phyloP scores from a whole-genome alignment of 768 basidiomycete genomes.

The Cystofilobasidium macerans region DNA sequence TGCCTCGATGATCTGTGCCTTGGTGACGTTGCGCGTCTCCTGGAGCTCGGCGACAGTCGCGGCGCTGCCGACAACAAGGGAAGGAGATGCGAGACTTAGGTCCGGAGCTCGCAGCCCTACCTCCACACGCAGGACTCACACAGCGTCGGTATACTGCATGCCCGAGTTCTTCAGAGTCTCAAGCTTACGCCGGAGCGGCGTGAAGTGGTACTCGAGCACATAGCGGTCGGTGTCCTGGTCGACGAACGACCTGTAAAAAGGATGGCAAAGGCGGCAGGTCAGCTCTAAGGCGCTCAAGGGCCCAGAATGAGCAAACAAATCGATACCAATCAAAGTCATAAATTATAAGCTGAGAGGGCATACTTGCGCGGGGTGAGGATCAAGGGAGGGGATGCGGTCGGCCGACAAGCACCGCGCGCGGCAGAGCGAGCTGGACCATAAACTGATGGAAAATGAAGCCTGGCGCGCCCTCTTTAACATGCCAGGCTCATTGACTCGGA shows the following conservation, averaged over 20 bases:
- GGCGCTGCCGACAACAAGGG: slow-evolving; percentile 45
- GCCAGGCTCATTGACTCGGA: too few species aligned
- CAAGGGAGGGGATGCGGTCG: too few species aligned
- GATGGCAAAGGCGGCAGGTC: slow-evolving; percentile 13
- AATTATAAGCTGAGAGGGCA: slow-evolving; percentile 56
- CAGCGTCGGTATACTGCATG: slow-evolving; percentile 85
- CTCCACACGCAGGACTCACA: slow-evolving; percentile 49
- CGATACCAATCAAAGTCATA: slow-evolving; percentile 99
- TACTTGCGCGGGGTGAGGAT: too few species aligned
- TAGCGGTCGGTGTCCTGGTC: slow-evolving; percentile 97
- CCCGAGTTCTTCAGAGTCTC: slow-evolving; percentile 49
- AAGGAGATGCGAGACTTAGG: slow-evolving; percentile 3
- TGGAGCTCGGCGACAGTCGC: slow-evolving; percentile 58
- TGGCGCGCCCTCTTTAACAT: too few species aligned
- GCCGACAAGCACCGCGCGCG: too few species aligned
- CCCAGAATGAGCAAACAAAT: too few species aligned
- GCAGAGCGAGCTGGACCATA: too few species aligned
- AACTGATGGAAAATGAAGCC: too few species aligned
- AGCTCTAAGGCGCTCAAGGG: slow-evolving; percentile 13
- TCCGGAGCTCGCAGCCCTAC: background rate
- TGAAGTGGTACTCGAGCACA: slow-evolving; percentile 61
- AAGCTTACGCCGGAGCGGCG: slow-evolving; percentile 72
- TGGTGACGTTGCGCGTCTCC: slow-evolving; percentile 52
- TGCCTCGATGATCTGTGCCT: slow-evolving; percentile 63
- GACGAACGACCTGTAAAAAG: slow-evolving; percentile 41